Conservation (phyloP, 441 rosid genomes). For the Populus hybrid region DNA sequence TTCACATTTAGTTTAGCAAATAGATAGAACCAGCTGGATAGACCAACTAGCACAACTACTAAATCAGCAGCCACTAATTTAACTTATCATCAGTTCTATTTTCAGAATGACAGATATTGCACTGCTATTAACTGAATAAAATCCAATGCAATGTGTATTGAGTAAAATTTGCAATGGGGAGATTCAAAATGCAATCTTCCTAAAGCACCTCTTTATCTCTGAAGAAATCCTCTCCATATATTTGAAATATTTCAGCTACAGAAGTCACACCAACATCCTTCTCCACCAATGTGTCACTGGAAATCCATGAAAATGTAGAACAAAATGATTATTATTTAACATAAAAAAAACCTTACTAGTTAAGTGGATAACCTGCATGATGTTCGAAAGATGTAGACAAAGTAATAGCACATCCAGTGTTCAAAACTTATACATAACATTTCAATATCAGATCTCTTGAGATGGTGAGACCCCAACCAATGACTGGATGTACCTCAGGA, state of each 20-base stretch:
- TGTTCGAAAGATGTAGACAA: background rate
- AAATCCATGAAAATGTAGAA: background rate
- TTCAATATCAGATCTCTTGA: background rate
- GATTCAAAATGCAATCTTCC: background rate
- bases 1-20: background rate
- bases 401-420: background rate
- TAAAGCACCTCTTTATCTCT: constrained; percentile 72
- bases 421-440: background rate
- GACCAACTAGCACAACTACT: background rate
- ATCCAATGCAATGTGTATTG: background rate
- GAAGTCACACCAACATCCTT: constrained; percentile 52
- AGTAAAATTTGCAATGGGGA: background rate
- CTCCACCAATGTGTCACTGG: constrained; percentile 72
- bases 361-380: constrained; percentile 3
- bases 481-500: background rate
- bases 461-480: background rate
- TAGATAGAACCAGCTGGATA: background rate
- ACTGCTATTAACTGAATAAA: background rate
- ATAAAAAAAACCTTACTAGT: background rate
- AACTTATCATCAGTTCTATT: background rate
- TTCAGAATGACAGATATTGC: background rate
- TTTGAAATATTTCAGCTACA: constrained; percentile 76
- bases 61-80: background rate
- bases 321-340: background rate
- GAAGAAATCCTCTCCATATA: constrained; percentile 72